phyloP scores from a whole-genome alignment of 2,329 filamentous ascomycete genomes.

The Apiospora hydei region DNA sequence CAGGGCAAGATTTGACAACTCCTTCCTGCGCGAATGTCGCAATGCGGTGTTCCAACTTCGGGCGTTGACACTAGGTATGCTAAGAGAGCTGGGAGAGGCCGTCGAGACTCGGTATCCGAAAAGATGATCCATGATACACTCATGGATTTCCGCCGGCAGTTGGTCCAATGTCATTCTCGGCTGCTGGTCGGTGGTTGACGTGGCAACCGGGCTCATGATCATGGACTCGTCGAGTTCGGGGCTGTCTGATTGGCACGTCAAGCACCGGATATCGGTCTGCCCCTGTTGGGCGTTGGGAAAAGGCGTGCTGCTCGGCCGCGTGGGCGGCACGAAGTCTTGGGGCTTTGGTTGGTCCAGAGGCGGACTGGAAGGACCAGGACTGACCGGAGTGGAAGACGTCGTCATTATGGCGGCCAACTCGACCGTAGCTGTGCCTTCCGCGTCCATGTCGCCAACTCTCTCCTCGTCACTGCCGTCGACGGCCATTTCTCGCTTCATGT shows the following conservation, averaged over 20 bases:
- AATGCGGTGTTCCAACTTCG: conserved; percentile 70
- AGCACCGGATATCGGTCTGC: conserved; percentile 50
- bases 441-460: conserved; percentile 29
- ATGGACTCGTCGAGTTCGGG: conserved; percentile 39
- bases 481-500: conserved; percentile 38
- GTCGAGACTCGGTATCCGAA: conserved; percentile 73
- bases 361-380: conserved; percentile 60
- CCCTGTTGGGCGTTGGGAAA: conserved; percentile 63
- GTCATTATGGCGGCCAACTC: conserved; percentile 55
- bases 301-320: conserved; percentile 66
- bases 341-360: conserved; percentile 56
- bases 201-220: conserved; percentile 36
- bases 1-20: conserved; percentile 70
- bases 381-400: conserved; percentile 61
- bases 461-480: conserved; percentile 37
- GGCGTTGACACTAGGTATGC: conserved; percentile 57
- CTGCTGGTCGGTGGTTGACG: conserved; percentile 36
- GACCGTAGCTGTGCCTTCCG: conserved; percentile 49
- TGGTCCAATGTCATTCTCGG: conserved; percentile 52
- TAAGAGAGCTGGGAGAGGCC: conserved; percentile 61
- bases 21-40: conserved; percentile 71
- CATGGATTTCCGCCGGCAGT: conserved; percentile 75
- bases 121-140: conserved; percentile 73
- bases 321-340: conserved; percentile 56
- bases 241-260: conserved; percentile 47